Evolutionary conservation across 2,329 filamentous ascomycete species (phyloP), one percentile per base, ranked within the genome.

Genomic region (Nothopassalora personata): DNA sequence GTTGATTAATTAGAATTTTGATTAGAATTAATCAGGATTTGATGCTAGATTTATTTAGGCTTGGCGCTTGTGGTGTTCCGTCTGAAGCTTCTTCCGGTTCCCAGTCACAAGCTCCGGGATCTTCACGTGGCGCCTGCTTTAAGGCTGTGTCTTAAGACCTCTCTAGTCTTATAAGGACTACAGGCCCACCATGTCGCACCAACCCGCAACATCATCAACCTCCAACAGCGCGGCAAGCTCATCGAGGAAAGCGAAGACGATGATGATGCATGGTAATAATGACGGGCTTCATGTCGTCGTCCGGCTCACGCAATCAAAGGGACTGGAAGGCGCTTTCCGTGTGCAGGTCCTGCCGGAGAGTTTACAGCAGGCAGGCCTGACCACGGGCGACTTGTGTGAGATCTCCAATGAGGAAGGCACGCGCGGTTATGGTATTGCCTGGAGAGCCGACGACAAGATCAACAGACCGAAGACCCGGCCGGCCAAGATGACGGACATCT

Each of bases 401-500:
- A 68, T 86, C 19, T 76, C 71, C 61, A 78, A 75, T 54, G 66
- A 70, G 43, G 72, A 76, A 51, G 78, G 75, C 23, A 62, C 70
- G 10, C 59, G 43, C n/a, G 82, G 80, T 50, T 78, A 80, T 54
- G 86, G 82, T n/a, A 80, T 88, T 66, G 84, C 83, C 10, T 88
- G 85, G 85, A 75, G 79, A 45, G 81, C 83, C 3, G 70, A 78
- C 36, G 76, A 78, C 58, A 76, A 76, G 75, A 56, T 78, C 77
- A 53, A 64, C 74, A 86, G 67, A 77, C 90, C 65, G 82, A 86
- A 68, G 84, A 84, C 64, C 83, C 86, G 62, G 80, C 90, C 58
- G 78, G 89, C 53, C 81, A 92, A 78, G 84, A 90, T 77, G 86
- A 75, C 89, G 23, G 86, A 89, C 62, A 80, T 84, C 5, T 84